Conservation (phyloP, 176 grass and related monocot genomes). For the Avena eriantha region DNA sequence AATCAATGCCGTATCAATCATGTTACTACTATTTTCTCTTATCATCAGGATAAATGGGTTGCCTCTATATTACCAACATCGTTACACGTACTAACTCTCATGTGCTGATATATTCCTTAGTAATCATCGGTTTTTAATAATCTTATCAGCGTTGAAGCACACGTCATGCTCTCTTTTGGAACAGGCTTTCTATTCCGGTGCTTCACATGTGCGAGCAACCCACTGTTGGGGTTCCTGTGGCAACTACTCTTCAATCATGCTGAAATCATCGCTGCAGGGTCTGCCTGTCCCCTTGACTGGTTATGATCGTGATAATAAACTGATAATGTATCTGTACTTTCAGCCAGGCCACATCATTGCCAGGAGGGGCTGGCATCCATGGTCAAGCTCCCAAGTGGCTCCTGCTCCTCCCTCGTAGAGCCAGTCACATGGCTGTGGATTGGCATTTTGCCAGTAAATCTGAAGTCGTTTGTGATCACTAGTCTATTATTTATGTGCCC, state of each 20-base stretch:
- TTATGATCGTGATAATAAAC: not conserved
- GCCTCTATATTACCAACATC: too few relatives aligned
- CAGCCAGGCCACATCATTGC: not conserved
- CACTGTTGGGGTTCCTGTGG: not conserved
- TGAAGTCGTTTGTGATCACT: conserved; percentile 11
- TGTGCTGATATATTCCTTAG: too few relatives aligned
- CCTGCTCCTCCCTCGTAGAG: not conserved
- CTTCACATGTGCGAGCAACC: not conserved
- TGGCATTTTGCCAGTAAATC: not conserved
- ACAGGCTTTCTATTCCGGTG: conserved; percentile 25
- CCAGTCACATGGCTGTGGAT: conserved; percentile 39
- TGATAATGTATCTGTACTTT: not conserved
- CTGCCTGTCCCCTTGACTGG: conserved; percentile 37
- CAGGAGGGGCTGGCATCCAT: conserved; percentile 7
- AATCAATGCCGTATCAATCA: not conserved
- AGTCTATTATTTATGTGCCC: not conserved
- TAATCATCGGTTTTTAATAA: too few relatives aligned
- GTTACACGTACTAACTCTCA: too few relatives aligned
- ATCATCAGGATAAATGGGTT: too few relatives aligned
- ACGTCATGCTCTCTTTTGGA: conserved; percentile 24
- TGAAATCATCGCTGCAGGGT: conserved; percentile 39
- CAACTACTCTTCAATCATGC: not conserved
- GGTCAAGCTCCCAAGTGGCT: not conserved
- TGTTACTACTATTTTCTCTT: not conserved
- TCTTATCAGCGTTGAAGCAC: not conserved